Evolutionary conservation across 768 basidiomycete species (phyloP), one percentile per base, ranked within the genome.

Genomic region (Lactarius hengduanensis): DNA sequence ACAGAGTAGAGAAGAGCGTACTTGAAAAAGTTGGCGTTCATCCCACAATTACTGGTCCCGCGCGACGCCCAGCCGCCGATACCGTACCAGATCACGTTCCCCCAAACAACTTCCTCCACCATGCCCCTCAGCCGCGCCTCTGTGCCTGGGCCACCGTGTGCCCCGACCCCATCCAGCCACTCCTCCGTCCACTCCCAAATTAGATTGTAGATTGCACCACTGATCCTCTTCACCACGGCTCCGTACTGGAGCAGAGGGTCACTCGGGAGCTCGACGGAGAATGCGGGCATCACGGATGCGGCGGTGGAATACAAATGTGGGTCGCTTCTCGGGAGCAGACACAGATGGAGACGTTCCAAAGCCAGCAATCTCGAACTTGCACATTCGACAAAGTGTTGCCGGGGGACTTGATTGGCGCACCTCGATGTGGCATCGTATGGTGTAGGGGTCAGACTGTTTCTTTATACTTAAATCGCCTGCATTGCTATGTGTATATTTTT

Each of bases 101-200:
- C 75, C 84, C 87, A 91, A 2, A 78, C 72, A 10, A 91, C 69
- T 69, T 91, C 89, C 68, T 86, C 85, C 30, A 86, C 77, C 73
- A 88, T 90, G 18, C 76, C 73, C 26, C 79, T 77, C 8, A 85
- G 68, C 68, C 80, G 77, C 4, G 57, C 57, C 22, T 69, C 68
- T 53, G 60, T 56, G 8, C 57, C 67, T 41, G 30, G 59, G 18
- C 69, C 67, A 45, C 36, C 40, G 13, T n/a, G 57, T 18, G 41
- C 32, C 4, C 56, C 60, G 20, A 34, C 50, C 5, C 60, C 60
- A 13, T 30, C 50, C 8, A 59, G 38, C 65, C 60, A 60, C 55
- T 64, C 54, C 62, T 63, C 38, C 34, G 58, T 36, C 74, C 74
- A 73, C 62, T 72, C 71, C 20, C 47, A 41, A 3, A 68, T 61